Evolutionary conservation across 768 basidiomycete species (phyloP), one percentile per base, ranked within the genome.

Genomic region (Lyophyllum atratum): DNA sequence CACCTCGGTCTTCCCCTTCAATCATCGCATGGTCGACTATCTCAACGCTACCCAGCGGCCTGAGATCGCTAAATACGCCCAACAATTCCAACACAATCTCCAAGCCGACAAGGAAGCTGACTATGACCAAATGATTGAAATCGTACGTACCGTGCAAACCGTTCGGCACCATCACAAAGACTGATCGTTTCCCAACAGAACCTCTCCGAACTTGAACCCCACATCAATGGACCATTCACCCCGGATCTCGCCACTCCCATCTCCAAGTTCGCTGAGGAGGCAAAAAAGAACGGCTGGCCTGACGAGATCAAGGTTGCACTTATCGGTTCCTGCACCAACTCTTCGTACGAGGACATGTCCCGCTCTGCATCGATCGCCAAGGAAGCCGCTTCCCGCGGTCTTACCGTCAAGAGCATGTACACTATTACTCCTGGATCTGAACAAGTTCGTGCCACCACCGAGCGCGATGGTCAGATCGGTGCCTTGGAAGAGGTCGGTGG

Each of bases 201-300:
- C 80, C 82, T 99, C 59, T 92, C 90, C 29, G 93, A 95, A 75
- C 93, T 98, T 64, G 97, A 99, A 74, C 97, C 97, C 53, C 96
- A 99, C 74, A 90, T 99, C 78, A 99, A 98, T 80, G 97, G 97
- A 66, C 97, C 97, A 55, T 99, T 97, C 83, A 98, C 97, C n/a
- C 97, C 97, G 45, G 97, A 99, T 83, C 88, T 99, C 63, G 96
- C 97, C 52, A 99, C 96, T 26, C 97, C 97, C 52, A 84, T 99
- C 68, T 97, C 95, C 74, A 91, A 96, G 82, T 97, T 98, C 69
- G 91, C 92, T 50, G 78, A 80, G 29, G 93, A 86, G 64, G 93
- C 91, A 59, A 93, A 93, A 85, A 87, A 92, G 80, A 98, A 98
- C 80, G 80, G 83, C 72, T 98, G 97, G 97, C 97, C 97, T 34